phyloP scores from a whole-genome alignment of 768 basidiomycete species.

The Mycena maculata region DNA sequence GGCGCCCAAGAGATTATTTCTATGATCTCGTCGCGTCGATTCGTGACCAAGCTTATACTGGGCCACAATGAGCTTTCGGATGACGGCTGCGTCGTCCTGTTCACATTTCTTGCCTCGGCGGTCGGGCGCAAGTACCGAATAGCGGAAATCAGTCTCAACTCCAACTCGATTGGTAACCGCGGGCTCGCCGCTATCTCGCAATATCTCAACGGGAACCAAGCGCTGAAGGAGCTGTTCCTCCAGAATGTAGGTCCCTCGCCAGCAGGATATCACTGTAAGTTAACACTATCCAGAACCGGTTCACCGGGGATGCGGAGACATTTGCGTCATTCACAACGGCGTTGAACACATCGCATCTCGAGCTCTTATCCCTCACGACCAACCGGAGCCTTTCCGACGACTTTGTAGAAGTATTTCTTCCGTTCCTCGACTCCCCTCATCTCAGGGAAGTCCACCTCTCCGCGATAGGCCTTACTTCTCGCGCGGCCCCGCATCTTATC shows the following conservation, averaged over 20 bases:
- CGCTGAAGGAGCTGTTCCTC: slow-evolving; percentile 63
- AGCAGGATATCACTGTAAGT: slow-evolving; percentile 26
- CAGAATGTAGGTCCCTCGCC: slow-evolving; percentile 60
- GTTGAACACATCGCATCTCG: slow-evolving; percentile 65
- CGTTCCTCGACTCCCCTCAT: slow-evolving; percentile 57
- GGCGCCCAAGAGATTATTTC: slow-evolving; percentile 64
- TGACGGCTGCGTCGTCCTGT: slow-evolving; percentile 65
- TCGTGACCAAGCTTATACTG: slow-evolving; percentile 64
- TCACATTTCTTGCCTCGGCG: slow-evolving; percentile 64
- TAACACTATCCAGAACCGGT: slow-evolving; percentile 51
- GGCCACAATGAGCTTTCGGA: slow-evolving; percentile 69
- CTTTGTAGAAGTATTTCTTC: slow-evolving; percentile 63
- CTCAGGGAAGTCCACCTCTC: slow-evolving; percentile 70
- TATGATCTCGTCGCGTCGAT: slow-evolving; percentile 56
- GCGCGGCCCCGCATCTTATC: slow-evolving; percentile 54
- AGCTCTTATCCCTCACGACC: slow-evolving; percentile 61
- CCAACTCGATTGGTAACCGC: slow-evolving; percentile 64
- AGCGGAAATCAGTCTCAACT: slow-evolving; percentile 67
- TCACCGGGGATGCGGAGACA: slow-evolving; percentile 51
- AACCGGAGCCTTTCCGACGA: slow-evolving; percentile 62
- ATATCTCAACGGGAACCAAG: slow-evolving; percentile 60
- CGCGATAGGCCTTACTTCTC: slow-evolving; percentile 57
- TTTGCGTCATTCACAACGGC: slow-evolving; percentile 57
- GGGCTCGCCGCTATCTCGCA: slow-evolving; percentile 65
- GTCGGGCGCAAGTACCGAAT: slow-evolving; percentile 59